These are phyloP conservation scores for Closterium sp. DNA, from an alignment of 139 green algal species.

Conservation along the genomic window DNA sequence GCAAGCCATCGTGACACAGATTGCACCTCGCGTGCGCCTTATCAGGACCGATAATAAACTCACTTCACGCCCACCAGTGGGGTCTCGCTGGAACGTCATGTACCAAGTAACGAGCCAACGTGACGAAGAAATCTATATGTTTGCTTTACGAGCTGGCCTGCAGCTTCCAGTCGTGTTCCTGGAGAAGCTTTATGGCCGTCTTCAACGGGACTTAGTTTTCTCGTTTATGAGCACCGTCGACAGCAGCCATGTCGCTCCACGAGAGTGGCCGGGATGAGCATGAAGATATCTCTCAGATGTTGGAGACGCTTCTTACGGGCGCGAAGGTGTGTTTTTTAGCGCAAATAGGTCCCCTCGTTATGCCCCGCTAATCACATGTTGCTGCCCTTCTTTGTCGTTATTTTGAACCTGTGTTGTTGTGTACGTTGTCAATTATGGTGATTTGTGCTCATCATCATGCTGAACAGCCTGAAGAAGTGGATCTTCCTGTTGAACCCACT, in stretches of 20 bases:
- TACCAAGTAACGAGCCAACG: not conserved
- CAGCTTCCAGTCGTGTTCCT: no score
- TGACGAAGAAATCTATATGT: not conserved
- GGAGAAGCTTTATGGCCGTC: not conserved
- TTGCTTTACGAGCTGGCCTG: not conserved
- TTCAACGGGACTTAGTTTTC: not conserved
- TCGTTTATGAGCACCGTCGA: not conserved
- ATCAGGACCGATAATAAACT: no score
- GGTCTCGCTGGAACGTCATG: not conserved
- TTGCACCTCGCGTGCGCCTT: not conserved
- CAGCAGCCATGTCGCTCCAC: not conserved
- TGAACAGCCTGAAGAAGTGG: not conserved
- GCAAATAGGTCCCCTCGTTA: not conserved
- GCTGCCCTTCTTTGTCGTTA: not conserved
- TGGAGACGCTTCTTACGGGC: not conserved
- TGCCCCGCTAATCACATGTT: not conserved
- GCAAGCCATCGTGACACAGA: not conserved
- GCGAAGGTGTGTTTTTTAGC: not conserved
- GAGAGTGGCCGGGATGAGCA: not conserved
- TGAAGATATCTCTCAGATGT: not conserved
- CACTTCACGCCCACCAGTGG: no score
- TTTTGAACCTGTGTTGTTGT: not conserved
- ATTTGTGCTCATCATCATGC: not conserved
- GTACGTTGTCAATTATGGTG: not conserved
- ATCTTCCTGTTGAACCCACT: not conserved